Conservation (phyloP, 169 alveolate genomes). For the Eimeria acervulina region DNA sequence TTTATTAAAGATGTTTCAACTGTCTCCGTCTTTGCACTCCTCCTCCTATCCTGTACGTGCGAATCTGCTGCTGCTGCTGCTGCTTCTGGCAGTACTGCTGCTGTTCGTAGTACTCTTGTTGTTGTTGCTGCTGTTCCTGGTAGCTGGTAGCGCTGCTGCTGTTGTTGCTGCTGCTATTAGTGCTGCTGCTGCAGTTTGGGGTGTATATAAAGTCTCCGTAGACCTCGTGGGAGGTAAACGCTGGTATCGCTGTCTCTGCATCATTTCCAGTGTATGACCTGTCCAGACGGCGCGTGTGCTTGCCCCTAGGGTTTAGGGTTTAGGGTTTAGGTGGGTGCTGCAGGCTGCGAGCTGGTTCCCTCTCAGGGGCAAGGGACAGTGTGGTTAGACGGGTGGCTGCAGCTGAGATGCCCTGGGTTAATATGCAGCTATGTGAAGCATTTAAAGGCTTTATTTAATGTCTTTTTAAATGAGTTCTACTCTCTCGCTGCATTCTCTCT, state of each 20-base stretch:
- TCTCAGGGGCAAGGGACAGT: constrained; percentile 15
- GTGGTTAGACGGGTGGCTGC: constrained; percentile 77
- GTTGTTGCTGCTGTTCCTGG: too few relatives aligned
- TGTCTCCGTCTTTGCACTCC: constrained; percentile 80
- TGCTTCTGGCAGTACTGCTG: not conserved
- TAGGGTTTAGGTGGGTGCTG: too few relatives aligned
- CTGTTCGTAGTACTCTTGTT: not conserved
- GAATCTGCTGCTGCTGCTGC: not conserved
- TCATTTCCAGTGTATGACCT: not conserved
- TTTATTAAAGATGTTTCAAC: constrained; percentile 72
- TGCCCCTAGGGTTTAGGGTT: not conserved
- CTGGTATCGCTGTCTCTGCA: not conserved
- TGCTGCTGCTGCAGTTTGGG: not conserved
- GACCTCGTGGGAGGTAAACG: not conserved
- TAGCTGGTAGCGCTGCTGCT: not conserved
- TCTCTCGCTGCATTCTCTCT: not conserved
- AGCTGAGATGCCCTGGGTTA: constrained; percentile 73
- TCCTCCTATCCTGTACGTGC: constrained; percentile 70
- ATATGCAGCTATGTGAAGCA: constrained; percentile 44
- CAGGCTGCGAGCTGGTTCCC: constrained; percentile 74
- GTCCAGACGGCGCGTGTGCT: not conserved
- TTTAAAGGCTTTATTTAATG: constrained; percentile 29
- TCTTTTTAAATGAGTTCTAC: constrained; percentile 38
- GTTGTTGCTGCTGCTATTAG: not conserved
- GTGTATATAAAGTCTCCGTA: not conserved